Base-by-base conservation (phyloP, 202 grass and related monocot species). In the Brachypodium distachyon region DNA sequence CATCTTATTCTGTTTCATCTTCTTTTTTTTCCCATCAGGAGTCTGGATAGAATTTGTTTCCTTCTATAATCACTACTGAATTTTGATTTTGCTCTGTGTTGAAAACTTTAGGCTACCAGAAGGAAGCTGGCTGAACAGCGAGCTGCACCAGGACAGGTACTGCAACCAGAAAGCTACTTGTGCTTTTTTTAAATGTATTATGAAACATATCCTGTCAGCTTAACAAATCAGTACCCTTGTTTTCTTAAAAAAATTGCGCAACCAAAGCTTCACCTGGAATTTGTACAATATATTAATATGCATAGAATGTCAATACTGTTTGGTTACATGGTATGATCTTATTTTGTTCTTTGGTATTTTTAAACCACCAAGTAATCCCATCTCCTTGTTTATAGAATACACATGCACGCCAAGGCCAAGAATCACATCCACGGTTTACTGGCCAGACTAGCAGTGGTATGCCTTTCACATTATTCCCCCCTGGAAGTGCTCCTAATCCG, bases 61-160 rank as follows among this genome's bases (percentile, higher is more conserved):
- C 18, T 74, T 60, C 18, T 19, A 8, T 49, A 73, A 48, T 40
- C 11, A 19, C 21, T 87, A 40, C 52, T 18, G 18, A 12, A 9
- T 36, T 41, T 57, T 29, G 59, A 13, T 51, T 73, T 68, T 75
- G 21, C 36, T 72, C 1, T 43, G 18, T 42, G 33, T 50, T 12
- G 14, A 39, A 58, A 76, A 80, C 77, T 65, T 67, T 44, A 90
- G 85, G 81, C 82, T 60, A 86, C 85, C 34, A 82, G 81, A 66
- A 85, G 36, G 70, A 90, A 82, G 70, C 19, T 91, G 63, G 73
- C 73, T 28, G 87, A 87, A 73, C 86, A 74, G 53, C 68, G 10
- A 79, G 36, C 56, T 52, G 72, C 66, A 55, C 70, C 31, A 73
- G 72, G 28, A 23, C 91, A 90, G 87, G 85, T 94, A 94, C 39